A percentile compares a stretch with the other conserved stretches of the same genome.
These are phyloP conservation scores for Rostrohypoxylon terebratum DNA, from an alignment of 495 filamentous ascomycete species.

Conservation along the genomic window DNA sequence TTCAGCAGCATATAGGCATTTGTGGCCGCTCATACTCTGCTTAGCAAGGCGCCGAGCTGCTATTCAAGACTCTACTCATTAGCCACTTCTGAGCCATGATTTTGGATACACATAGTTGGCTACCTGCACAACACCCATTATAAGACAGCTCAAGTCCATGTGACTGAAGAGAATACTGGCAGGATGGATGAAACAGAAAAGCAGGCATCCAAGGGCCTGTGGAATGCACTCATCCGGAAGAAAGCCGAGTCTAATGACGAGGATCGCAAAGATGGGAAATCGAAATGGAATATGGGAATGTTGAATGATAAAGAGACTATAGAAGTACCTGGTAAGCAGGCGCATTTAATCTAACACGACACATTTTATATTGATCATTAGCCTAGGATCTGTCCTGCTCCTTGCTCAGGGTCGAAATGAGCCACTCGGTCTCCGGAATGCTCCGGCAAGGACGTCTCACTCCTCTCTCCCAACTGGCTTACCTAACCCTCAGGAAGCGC, in stretches of 20 bases:
- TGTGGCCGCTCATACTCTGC: too few species aligned
- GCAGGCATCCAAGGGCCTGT: slow-evolving; percentile 7
- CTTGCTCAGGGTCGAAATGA: slow-evolving; percentile 81
- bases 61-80: not conserved
- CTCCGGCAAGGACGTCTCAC: slow-evolving; percentile 77
- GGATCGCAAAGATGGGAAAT: slow-evolving; percentile 19
- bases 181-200: slow-evolving; percentile 24
- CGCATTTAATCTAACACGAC: not conserved
- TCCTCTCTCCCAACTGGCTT: slow-evolving; percentile 77
- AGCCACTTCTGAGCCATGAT: not conserved
- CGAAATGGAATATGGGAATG: slow-evolving; percentile 82
- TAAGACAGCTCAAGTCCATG: not conserved
- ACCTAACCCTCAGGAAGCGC: slow-evolving; percentile 53
- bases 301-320: slow-evolving; percentile 85
- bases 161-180: not conserved
- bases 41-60: not conserved
- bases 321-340: slow-evolving; percentile 84
- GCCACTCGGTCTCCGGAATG: slow-evolving; percentile 81
- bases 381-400: slow-evolving; percentile 82
- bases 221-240: slow-evolving; percentile 33
- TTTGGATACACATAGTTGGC: not conserved
- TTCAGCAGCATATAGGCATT: not conserved
- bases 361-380: slow-evolving; percentile 9
- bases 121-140: not conserved
- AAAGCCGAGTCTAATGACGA: slow-evolving; percentile 21